Percentiles rank a stretch among this genome's conserved stretches.
These are phyloP conservation scores for Thielaviopsis euricoi DNA, from an alignment of 2,329 filamentous ascomycete species.

Conservation along the genomic window DNA sequence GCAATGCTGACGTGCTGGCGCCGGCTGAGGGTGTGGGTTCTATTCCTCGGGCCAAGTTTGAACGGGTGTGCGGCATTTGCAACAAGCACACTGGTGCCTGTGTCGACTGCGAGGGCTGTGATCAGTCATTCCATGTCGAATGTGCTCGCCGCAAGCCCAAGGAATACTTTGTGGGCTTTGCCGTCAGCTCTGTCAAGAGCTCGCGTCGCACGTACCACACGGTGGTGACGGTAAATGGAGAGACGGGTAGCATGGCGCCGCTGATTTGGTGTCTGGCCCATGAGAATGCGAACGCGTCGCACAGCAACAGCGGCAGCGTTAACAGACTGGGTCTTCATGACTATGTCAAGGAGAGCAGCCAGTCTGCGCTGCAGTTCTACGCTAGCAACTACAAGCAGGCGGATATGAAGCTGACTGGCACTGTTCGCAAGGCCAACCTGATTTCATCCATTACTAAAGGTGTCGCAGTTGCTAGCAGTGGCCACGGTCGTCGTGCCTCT, in stretches of 20 bases:
- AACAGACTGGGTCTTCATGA: constrained; percentile 4
- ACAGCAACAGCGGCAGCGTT: no score
- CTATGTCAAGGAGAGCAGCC: constrained; percentile 17
- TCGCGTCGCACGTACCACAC: constrained; percentile 68
- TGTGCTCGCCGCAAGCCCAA: constrained; percentile 59
- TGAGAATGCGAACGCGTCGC: constrained; percentile 42
- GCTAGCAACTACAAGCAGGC: constrained; percentile 88
- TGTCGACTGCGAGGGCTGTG: constrained; percentile 64
- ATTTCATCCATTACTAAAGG: constrained; percentile 46
- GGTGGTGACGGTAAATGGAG: constrained; percentile 64
- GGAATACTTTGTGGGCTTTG: constrained; percentile 74
- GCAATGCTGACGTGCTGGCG: constrained; percentile 63
- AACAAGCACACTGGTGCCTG: constrained; percentile 62
- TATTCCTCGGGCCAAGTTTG: constrained; percentile 56
- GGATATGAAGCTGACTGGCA: constrained; percentile 76
- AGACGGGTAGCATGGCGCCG: constrained; percentile 70
- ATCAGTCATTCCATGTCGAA: constrained; percentile 60
- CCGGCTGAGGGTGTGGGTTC: constrained; percentile 81
- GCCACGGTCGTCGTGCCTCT: constrained; percentile 37
- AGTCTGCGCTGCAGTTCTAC: constrained; percentile 72
- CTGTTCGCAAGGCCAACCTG: constrained; percentile 78
- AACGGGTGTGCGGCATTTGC: constrained; percentile 71
- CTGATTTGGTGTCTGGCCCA: constrained; percentile 88
- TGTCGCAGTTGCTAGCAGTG: background rate
- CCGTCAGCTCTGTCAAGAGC: constrained; percentile 76